Percentiles rank a stretch among this genome's conserved stretches.
Conservation (phyloP, 148 eudicot species). For the Heliamphora exappendiculata region DNA sequence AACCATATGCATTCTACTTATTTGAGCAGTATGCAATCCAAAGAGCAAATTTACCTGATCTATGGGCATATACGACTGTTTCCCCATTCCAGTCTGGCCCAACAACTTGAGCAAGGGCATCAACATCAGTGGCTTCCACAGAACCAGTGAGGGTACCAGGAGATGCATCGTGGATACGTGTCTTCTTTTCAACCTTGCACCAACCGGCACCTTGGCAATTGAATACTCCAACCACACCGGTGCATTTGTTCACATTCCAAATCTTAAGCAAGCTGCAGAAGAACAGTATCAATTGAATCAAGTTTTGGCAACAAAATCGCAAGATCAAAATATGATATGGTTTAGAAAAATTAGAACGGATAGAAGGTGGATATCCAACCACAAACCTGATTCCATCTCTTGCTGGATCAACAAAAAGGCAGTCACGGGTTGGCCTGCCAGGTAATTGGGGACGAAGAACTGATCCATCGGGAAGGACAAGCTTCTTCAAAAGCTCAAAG, state of each 20-base stretch:
- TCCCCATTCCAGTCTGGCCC: conserved; percentile 75
- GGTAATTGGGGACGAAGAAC: conserved; percentile 80
- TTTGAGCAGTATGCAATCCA: not conserved
- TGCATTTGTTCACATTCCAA: conserved; percentile 82
- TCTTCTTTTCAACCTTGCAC: conserved; percentile 73
- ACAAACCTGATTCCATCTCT: conserved; percentile 78
- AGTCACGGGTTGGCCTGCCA: conserved; percentile 83
- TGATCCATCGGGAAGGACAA: conserved; percentile 92
- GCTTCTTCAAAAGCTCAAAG: conserved; percentile 72
- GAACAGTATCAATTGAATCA: not conserved
- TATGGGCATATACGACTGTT: conserved; percentile 45
- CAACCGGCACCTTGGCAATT: conserved; percentile 99
- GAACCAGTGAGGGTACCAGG: conserved; percentile 66
- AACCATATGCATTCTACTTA: not conserved
- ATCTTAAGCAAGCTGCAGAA: conserved; percentile 75
- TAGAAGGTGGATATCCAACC: not conserved
- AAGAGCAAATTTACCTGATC: conserved; percentile 40
- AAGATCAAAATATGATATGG: not conserved
- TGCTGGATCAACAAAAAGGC: conserved; percentile 86
- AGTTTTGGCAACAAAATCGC: not conserved
- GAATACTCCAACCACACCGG: conserved; percentile 89
- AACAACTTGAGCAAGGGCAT: conserved; percentile 47
- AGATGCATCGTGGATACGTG: conserved; percentile 72
- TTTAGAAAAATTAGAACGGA: no score
- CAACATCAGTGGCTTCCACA: conserved; percentile 64